Evolutionary conservation across 805 yeast species (phyloP).

Genomic region (Jamesozyma lodderae): DNA sequence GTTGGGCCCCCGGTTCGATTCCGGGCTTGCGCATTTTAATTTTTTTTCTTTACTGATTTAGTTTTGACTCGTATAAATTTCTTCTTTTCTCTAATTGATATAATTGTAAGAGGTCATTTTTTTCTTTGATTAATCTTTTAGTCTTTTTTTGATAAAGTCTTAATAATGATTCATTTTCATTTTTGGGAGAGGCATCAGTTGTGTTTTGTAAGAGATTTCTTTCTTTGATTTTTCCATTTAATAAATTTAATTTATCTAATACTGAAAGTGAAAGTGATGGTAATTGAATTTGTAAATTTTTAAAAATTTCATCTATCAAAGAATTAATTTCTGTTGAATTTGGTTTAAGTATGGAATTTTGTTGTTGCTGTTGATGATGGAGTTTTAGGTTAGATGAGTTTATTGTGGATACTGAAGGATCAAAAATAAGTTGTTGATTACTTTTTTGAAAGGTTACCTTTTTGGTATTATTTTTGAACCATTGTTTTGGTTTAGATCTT

Average conservation of each 20-base stretch:
- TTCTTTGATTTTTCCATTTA: neutral
- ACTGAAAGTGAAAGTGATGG: neutral
- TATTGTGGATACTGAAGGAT: neutral
- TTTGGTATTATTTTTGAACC: neutral
- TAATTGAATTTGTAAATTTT: neutral
- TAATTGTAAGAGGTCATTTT: neutral
- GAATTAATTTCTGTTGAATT: neutral
- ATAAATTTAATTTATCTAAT: neutral
- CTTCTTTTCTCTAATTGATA: neutral
- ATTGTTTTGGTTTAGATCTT: neutral
- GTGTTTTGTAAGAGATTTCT: neutral
- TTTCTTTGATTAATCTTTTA: neutral
- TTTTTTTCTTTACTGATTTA: neutral
- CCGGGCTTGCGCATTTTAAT: neutral
- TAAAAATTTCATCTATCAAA: neutral
- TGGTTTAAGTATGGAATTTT: neutral
- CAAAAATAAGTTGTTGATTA: neutral
- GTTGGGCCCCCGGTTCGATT: conserved; percentile 1
- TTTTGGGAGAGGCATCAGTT: neutral
- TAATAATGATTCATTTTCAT: neutral
- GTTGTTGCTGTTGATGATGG: neutral
- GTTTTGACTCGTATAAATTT: too few species aligned
- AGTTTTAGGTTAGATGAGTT: neutral
- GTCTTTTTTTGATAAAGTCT: neutral
- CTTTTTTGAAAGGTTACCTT: neutral